Evolutionary conservation across 2,329 filamentous ascomycete species (phyloP).

Genomic region (Penicillium paneum): DNA sequence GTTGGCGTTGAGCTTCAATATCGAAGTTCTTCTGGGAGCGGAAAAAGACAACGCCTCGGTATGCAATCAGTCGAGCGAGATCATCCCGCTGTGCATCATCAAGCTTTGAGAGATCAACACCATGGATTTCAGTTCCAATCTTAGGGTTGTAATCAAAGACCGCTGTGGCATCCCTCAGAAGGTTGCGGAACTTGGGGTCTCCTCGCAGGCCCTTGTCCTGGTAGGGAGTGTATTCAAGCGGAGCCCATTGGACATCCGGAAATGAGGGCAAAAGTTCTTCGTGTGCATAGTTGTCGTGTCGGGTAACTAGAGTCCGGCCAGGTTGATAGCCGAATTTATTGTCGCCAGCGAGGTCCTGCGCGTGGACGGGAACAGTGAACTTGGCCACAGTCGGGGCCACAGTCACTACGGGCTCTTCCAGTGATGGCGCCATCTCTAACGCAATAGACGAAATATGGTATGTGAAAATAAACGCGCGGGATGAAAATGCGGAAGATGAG

Average conservation of each 20-base stretch:
- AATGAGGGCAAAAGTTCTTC: constrained; percentile 54
- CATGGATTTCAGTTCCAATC: constrained; percentile 54
- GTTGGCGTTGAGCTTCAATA: constrained; percentile 52
- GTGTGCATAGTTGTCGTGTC: constrained; percentile 50
- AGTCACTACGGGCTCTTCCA: constrained; percentile 25
- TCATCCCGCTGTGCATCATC: constrained; percentile 54
- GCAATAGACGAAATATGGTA: constrained; percentile 3
- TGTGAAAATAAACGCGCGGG: not conserved
- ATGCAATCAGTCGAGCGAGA: constrained; percentile 52
- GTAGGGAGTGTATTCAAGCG: constrained; percentile 49
- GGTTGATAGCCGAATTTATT: constrained; percentile 47
- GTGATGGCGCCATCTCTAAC: constrained; percentile 31
- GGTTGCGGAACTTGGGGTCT: constrained; percentile 53
- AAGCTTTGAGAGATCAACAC: constrained; percentile 50
- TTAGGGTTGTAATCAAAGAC: constrained; percentile 58
- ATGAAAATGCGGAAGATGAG: not conserved
- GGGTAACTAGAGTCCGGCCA: constrained; percentile 46
- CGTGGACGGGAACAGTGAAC: constrained; percentile 15
- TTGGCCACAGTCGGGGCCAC: constrained; percentile 6
- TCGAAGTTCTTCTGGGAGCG: constrained; percentile 54
- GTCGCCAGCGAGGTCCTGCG: constrained; percentile 17
- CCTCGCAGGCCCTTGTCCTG: constrained; percentile 54
- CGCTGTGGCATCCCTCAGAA: constrained; percentile 52
- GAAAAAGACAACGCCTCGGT: constrained; percentile 58
- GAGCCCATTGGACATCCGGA: constrained; percentile 52